Evolutionary conservation across 345 rosid species (phyloP), one percentile per base, ranked within the genome.

Genomic region (Ceriops tagal): DNA sequence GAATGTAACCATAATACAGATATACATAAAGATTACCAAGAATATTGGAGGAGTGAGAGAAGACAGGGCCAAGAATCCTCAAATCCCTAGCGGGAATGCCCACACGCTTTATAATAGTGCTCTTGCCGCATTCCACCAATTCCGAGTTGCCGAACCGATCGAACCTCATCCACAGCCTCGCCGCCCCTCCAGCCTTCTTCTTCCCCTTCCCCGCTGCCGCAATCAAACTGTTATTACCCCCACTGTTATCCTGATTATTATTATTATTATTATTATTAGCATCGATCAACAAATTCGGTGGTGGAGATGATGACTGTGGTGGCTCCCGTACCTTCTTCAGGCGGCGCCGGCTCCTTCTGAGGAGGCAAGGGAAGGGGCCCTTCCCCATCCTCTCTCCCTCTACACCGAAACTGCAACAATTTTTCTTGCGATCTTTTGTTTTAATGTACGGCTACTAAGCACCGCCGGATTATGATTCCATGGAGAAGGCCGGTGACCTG

Each of bases 41-140:
- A 75, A 95, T 95, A 73, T 77, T 88, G 32, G 96, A 92, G 34
- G 99, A 88, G 58, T 88, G 89, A 68, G 96, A 92, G 81, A 92
- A 92, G 66, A 95, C 82, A 55, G 99, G 96, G 65, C 96, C 96
- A 32, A 93, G 96, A 53, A 93, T 88, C 72, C 97, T 84, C 86
- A 93, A 82, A 84, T 91, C 98, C 83, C 98, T 82, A 65, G 97
- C 84, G 4, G 98, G 97, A 73, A 93, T 84, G 0, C 93, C 79
- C 8, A 86, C 88, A 16, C 92, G 86, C 69, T 82, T 85, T 27
- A 91, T 87, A 64, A 93, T 91, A 8, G 86, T 72, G 62, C 84
- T 86, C 84, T 93, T 93, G 61, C 91, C 97, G 56, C 89, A 91
- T 66, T 93, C 98, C 69, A 89, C 83, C 59, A 87, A 64, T 81